These are phyloP conservation scores for Oenanthe javanica DNA, from an alignment of 140 eudicot species.

Conservation along the genomic window DNA sequence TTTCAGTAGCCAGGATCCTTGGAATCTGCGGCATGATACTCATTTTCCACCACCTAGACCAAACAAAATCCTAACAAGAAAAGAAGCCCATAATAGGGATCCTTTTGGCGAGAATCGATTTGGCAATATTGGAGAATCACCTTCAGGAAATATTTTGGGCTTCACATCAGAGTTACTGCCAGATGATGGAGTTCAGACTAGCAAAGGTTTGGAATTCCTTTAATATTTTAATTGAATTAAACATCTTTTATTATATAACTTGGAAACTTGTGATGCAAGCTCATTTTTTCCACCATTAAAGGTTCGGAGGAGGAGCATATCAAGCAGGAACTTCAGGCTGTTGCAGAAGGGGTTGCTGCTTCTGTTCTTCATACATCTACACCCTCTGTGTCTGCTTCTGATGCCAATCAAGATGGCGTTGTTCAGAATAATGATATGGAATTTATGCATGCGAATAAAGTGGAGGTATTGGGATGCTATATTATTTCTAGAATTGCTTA, in stretches of 20 bases:
- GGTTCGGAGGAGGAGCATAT: slow-evolving; percentile 73
- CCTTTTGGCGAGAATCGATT: slow-evolving; percentile 27
- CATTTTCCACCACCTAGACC: slow-evolving; percentile 88
- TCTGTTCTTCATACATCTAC: slow-evolving; percentile 64
- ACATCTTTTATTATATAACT: not conserved
- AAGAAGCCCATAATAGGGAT: slow-evolving; percentile 37
- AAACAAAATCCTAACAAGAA: slow-evolving; percentile 40
- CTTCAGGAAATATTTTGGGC: slow-evolving; percentile 20
- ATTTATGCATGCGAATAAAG: slow-evolving; percentile 26
- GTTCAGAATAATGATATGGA: slow-evolving; percentile 30
- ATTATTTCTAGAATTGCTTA: not conserved
- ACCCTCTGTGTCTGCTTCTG: slow-evolving; percentile 37
- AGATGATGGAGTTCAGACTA: slow-evolving; percentile 34
- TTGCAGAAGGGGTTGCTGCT: slow-evolving; percentile 95
- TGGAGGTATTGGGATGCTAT: slow-evolving; percentile 34
- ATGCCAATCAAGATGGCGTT: slow-evolving; percentile 31
- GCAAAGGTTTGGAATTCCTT: slow-evolving; percentile 42
- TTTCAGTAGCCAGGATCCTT: slow-evolving; percentile 82
- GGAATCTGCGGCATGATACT: slow-evolving; percentile 62
- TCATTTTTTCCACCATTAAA: slow-evolving; percentile 22
- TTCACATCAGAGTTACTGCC: slow-evolving; percentile 16
- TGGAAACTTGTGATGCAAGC: not conserved
- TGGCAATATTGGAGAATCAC: slow-evolving; percentile 34
- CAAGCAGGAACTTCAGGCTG: slow-evolving; percentile 94
- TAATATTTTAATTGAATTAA: not conserved